Evolutionary conservation across 2,329 filamentous ascomycete genomes (phyloP).

Genomic region (Grosmannia serpens): DNA sequence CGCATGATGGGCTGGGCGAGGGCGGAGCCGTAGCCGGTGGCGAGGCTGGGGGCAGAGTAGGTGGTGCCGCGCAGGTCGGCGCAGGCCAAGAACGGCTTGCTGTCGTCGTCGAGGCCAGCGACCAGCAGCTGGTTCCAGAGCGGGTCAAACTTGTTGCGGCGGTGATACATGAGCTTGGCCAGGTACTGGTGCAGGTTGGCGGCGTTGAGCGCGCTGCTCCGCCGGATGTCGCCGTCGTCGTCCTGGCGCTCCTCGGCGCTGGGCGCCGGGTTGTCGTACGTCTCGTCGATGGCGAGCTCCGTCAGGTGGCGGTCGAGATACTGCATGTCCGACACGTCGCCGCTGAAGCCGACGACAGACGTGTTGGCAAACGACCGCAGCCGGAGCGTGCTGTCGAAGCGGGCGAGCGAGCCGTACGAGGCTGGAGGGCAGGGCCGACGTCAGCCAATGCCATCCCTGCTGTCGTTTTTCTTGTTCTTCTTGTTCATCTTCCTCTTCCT

Average conservation of each 20-base stretch:
- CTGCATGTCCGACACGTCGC: constrained; percentile 98
- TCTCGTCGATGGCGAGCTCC: constrained; percentile 78
- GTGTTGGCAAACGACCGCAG: constrained; percentile 78
- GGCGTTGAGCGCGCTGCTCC: constrained; percentile 57
- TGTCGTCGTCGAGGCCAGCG: constrained; percentile 70
- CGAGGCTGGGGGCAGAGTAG: constrained; percentile 76
- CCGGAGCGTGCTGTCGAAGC: constrained; percentile 94
- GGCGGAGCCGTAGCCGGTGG: constrained; percentile 88
- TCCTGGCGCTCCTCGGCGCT: constrained; percentile 18
- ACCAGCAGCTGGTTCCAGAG: constrained; percentile 95
- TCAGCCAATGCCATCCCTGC: not conserved
- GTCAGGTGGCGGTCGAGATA: constrained; percentile 87
- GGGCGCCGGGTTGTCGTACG: constrained; percentile 48
- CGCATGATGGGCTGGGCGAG: constrained; percentile 88
- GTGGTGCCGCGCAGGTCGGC: constrained; percentile 90
- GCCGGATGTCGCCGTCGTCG: constrained; percentile 45
- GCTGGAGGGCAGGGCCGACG: constrained; percentile 50
- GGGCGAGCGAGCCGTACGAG: constrained; percentile 92
- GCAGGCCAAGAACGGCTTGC: constrained; percentile 78
- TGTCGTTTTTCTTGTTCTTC: no score
- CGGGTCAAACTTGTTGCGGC: constrained; percentile 90
- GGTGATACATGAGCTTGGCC: constrained; percentile 88
- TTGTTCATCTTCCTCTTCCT: not conserved
- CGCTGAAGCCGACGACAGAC: constrained; percentile 84
- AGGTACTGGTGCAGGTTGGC: constrained; percentile 96